These are phyloP conservation scores for Trichoderma sp. DNA, from an alignment of 2,329 filamentous ascomycete species.

Conservation along the genomic window DNA sequence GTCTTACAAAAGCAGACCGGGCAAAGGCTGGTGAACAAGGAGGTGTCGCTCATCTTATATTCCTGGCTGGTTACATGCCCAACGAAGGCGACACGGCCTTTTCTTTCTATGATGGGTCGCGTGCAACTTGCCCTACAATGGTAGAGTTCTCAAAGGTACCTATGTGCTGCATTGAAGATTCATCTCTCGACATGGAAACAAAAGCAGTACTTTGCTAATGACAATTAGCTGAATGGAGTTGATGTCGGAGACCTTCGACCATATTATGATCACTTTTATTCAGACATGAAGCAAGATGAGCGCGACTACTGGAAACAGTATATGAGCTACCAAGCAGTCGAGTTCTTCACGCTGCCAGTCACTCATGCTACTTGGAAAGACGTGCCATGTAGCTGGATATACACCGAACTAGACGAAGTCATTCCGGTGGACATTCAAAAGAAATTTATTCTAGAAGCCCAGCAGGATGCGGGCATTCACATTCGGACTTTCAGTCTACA, in stretches of 20 bases:
- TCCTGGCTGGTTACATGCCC: background rate
- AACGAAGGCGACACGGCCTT: background rate
- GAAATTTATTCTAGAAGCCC: background rate
- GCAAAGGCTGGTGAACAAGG: background rate
- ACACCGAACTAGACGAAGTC: background rate
- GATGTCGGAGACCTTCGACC: background rate
- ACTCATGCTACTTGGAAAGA: constrained; percentile 4
- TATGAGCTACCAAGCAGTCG: background rate
- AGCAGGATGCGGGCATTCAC: background rate
- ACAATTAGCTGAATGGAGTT: background rate
- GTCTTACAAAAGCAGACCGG: background rate
- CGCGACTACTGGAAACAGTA: background rate
- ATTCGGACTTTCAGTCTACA: background rate
- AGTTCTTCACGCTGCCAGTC: background rate
- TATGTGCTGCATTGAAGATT: background rate
- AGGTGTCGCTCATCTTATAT: background rate
- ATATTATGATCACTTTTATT: background rate
- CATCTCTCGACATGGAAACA: background rate
- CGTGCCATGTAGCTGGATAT: background rate
- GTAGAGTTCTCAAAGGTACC: background rate
- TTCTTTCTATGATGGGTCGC: background rate
- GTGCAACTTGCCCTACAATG: background rate
- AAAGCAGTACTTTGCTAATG: background rate
- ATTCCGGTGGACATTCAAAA: background rate
- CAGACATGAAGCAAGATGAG: background rate